These are phyloP conservation scores for Datura wrightii DNA, from an alignment of 257 asterid genomes.

Conservation along the genomic window DNA sequence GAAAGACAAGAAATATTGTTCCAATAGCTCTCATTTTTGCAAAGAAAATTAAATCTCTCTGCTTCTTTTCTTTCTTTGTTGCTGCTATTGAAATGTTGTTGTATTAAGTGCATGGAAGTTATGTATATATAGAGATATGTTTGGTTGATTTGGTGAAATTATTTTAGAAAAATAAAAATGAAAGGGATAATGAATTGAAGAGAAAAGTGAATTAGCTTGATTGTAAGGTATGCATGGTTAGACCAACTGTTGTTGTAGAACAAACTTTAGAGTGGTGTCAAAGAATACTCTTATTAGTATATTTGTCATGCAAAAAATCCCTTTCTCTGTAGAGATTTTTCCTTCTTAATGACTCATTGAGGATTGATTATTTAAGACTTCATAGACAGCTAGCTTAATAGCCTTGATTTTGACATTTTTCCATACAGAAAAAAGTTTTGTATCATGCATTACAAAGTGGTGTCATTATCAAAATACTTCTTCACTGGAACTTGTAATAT, in stretches of 20 bases:
- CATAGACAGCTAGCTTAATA: neutral
- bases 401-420: neutral
- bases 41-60: neutral
- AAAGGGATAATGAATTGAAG: neutral
- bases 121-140: constrained; percentile 35
- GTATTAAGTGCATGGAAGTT: neutral
- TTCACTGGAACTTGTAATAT: neutral
- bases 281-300: neutral
- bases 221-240: constrained; percentile 25
- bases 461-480: neutral
- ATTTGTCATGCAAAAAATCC: neutral
- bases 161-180: neutral
- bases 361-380: neutral
- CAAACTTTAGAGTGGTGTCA: constrained; percentile 26
- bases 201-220: neutral
- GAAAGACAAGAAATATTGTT: constrained; percentile 14
- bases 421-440: neutral
- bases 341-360: neutral
- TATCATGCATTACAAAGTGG: neutral
- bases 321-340: neutral
- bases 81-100: neutral
- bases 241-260: constrained; percentile 37
- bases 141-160: constrained; percentile 37
- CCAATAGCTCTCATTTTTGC: constrained; percentile 37
- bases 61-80: neutral